Conservation (phyloP, 2,329 filamentous ascomycete genomes). For the Aaosphaeria arxii region DNA sequence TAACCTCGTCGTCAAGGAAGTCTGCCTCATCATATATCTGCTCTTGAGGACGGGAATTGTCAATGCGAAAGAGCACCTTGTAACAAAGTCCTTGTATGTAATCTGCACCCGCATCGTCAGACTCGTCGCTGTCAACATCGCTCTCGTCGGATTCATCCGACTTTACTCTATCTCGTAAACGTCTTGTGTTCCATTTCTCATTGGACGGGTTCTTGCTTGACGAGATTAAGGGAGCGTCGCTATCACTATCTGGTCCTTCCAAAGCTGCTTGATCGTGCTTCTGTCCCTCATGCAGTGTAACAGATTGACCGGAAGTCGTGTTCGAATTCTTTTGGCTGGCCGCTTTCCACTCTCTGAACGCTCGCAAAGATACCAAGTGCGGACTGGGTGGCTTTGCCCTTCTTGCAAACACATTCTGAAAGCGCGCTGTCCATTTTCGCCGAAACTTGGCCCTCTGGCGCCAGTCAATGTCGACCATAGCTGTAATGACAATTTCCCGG, state of each 20-base stretch:
- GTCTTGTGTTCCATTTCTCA: constrained; percentile 27
- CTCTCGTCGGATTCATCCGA: constrained; percentile 25
- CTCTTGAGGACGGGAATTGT: constrained; percentile 72
- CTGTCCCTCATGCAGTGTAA: constrained; percentile 22
- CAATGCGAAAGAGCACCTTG: constrained; percentile 68
- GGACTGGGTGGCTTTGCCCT: constrained; percentile 43
- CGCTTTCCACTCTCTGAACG: constrained; percentile 39
- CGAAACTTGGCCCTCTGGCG: constrained; percentile 77
- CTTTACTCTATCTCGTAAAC: constrained; percentile 28
- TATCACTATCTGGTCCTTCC: constrained; percentile 17
- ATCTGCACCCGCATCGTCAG: constrained; percentile 12
- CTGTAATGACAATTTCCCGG: constrained; percentile 63
- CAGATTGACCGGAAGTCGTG: constrained; percentile 5
- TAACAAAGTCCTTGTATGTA: constrained; percentile 68
- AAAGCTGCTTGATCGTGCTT: constrained; percentile 5
- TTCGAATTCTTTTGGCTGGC: not conserved
- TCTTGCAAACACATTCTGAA: constrained; percentile 66
- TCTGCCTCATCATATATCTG: constrained; percentile 68
- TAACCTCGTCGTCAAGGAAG: constrained; percentile 64
- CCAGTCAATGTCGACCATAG: constrained; percentile 77
- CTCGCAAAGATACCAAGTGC: constrained; percentile 41
- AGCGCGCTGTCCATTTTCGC: constrained; percentile 69
- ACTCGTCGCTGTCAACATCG: constrained; percentile 5
- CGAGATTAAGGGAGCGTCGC: constrained; percentile 24
- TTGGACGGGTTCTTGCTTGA: constrained; percentile 12